Conservation (phyloP, 2,329 filamentous ascomycete genomes). For the Chaetoscypha palmicola region DNA sequence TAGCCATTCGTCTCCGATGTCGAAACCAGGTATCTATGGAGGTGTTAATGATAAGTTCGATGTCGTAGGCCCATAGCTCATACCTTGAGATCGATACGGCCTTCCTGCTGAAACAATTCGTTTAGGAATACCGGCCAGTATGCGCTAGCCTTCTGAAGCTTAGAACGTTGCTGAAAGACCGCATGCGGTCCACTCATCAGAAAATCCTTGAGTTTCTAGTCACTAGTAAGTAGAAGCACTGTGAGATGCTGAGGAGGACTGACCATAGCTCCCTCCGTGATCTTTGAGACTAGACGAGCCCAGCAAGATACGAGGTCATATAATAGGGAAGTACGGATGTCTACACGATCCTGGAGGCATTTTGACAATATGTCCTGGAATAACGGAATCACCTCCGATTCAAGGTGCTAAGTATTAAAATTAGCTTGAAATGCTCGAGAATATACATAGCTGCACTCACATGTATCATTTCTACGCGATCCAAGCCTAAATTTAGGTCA, state of each 20-base stretch:
- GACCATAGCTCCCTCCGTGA: slow-evolving; percentile 21
- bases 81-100: slow-evolving; percentile 36
- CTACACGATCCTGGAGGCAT: slow-evolving; percentile 10
- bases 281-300: slow-evolving; percentile 15
- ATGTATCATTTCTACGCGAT: slow-evolving; percentile 18
- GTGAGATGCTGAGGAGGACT: slow-evolving; percentile 32
- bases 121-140: slow-evolving; percentile 47
- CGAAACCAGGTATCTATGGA: slow-evolving; percentile 33
- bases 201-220: slow-evolving; percentile 24
- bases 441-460: slow-evolving; percentile 16
- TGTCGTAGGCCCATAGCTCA: neutral
- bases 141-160: slow-evolving; percentile 40
- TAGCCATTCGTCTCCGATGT: slow-evolving; percentile 46
- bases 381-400: slow-evolving; percentile 12
- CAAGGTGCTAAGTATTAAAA: slow-evolving; percentile 22
- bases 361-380: slow-evolving; percentile 12
- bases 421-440: no score
- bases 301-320: slow-evolving; percentile 14
- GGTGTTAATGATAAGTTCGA: slow-evolving; percentile 4
- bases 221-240: slow-evolving; percentile 37
- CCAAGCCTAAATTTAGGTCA: slow-evolving; percentile 12
- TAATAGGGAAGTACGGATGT: slow-evolving; percentile 5
- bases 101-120: slow-evolving; percentile 39
- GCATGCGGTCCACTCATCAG: slow-evolving; percentile 20
- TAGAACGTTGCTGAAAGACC: slow-evolving; percentile 32